Conservation (phyloP, 306 rosid genomes). For the Cucumis hystrix region DNA sequence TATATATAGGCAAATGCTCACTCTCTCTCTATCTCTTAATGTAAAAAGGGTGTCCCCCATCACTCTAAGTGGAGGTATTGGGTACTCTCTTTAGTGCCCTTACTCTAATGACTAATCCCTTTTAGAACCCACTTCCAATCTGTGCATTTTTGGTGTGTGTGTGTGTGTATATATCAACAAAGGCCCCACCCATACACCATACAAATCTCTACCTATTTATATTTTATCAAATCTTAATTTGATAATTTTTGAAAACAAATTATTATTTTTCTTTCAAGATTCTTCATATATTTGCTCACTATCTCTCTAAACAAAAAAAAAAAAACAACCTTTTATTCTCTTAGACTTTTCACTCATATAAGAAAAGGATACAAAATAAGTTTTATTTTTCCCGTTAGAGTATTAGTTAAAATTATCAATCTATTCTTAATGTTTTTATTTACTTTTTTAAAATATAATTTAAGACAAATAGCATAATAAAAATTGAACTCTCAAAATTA, state of each 20-base stretch:
- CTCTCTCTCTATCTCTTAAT: neutral
- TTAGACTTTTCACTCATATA: neutral
- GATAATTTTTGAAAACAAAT: too few species aligned
- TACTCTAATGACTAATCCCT: conserved; percentile 6
- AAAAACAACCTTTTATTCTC: neutral
- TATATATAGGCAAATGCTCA: neutral
- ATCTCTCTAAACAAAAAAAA: neutral
- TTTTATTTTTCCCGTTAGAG: neutral
- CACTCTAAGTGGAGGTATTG: neutral
- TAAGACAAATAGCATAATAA: too few species aligned
- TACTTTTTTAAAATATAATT: too few species aligned
- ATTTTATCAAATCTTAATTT: too few species aligned
- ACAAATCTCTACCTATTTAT: neutral
- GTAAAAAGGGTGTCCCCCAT: neutral
- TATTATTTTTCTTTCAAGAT: neutral
- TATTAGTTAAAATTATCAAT: neutral
- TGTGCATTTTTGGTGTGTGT: neutral
- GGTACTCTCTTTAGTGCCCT: neutral
- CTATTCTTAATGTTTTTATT: neutral
- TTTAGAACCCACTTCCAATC: conserved; percentile 10
- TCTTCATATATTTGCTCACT: neutral
- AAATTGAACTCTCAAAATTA: too few species aligned
- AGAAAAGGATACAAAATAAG: neutral
- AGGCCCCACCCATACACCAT: neutral
- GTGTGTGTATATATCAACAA: neutral